Base-by-base conservation (phyloP, 1,284 basidiomycete species). In the Amylostereum chailletii region DNA sequence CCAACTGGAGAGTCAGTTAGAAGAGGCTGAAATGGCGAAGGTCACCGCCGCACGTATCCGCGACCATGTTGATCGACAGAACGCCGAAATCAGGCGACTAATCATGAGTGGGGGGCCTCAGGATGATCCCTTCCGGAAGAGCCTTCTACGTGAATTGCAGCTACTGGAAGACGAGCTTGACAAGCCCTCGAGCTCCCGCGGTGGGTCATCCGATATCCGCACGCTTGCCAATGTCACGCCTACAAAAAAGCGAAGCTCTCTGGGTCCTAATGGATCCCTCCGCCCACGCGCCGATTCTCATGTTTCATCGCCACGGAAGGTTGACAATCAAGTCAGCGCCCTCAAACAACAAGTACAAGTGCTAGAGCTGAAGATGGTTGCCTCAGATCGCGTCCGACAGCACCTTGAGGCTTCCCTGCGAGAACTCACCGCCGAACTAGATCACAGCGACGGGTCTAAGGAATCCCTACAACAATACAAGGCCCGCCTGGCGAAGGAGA, bases 71-170 rank as follows among this genome's bases (percentile, higher is more conserved):
- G 79, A 82, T 55, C 75, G 74, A 27, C 84, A 87, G 51, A 83
- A 86, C 57, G 75, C 75, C 27, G 85, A 88, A 57, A 76, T 88
- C 41, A 79, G 84, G 4, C 69, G 77, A 11, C 66, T 87, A 9
- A 76, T 88, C 50, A 71, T 79, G 66, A 72, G 70, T 44, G 74
- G 71, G 49, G 74, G 71, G 9, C 75, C 79, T 7, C 71, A 75
- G 44, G 84, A 88, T 52, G 74, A 77, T 38, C 68, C 73, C 4
- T 81, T 89, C 72, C 76, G 83, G 38, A 71, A 75, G 36, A 76
- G 80, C 36, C 68, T 91, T 2, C 68, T 91, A 32, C 77, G 76
- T 42, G 86, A 90, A 60, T 71, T 92, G 30, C 76, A 85, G 55
- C 62, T 73, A 11, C 74, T 77, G 1, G 85, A 87, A 54, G 79